A percentile compares a stretch with the other conserved stretches of the same genome.
Conservation (phyloP, 768 basidiomycete genomes). For the Rubroboletus satanas region DNA sequence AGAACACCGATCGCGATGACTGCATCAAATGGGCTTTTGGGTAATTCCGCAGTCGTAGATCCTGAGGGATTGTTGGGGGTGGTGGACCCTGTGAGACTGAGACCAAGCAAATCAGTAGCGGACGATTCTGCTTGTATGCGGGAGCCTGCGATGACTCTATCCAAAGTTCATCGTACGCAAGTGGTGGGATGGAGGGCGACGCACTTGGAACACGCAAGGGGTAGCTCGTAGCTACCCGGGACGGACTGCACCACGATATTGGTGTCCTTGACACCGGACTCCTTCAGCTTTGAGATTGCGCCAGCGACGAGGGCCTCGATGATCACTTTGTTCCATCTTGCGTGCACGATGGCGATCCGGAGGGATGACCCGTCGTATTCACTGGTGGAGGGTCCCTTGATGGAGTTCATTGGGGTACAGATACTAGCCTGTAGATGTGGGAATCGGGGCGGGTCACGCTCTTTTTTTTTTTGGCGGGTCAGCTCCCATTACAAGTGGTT, state of each 20-base stretch:
- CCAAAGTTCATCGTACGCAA: conserved; percentile 7
- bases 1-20: conserved; percentile 97
- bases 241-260: conserved; percentile 92
- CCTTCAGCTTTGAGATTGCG: conserved; percentile 73
- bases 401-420: conserved; percentile 34
- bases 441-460: not conserved
- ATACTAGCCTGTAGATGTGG: conserved; percentile 12
- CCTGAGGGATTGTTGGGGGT: conserved; percentile 33
- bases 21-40: conserved; percentile 78
- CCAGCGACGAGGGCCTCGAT: conserved; percentile 84
- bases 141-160: conserved; percentile 84
- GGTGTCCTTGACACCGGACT: conserved; percentile 79
- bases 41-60: conserved; percentile 33
- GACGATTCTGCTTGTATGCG: conserved; percentile 75
- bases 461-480: not conserved
- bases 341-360: conserved; percentile 90
- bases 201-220: conserved; percentile 80
- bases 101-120: conserved; percentile 70
- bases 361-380: conserved; percentile 76
- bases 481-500: not conserved
- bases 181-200: conserved; percentile 21
- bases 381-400: conserved; percentile 72
- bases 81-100: conserved; percentile 40
- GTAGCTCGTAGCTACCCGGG: conserved; percentile 94
- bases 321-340: conserved; percentile 89